phyloP scores from a whole-genome alignment of 108 stramenopile species.

The Nitzschia sp. region DNA sequence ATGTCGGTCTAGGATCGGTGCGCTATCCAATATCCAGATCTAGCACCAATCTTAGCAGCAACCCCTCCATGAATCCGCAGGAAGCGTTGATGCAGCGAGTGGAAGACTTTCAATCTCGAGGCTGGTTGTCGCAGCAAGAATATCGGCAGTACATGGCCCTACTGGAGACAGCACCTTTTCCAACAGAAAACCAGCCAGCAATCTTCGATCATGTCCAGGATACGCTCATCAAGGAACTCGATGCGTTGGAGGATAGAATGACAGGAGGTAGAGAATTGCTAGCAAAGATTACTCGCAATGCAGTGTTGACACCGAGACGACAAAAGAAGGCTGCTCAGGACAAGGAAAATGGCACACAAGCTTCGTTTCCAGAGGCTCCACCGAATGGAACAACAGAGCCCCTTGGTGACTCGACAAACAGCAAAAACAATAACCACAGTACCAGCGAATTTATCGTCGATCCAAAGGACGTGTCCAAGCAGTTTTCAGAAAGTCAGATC shows the following conservation, averaged over 20 bases:
- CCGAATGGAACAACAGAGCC: neutral
- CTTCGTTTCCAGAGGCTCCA: neutral
- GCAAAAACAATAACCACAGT: neutral
- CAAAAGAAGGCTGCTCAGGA: neutral
- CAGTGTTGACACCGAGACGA: conserved; percentile 1
- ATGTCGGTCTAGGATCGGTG: neutral
- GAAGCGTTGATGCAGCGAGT: conserved; percentile 23
- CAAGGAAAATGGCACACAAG: neutral
- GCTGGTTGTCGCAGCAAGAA: conserved; percentile 36
- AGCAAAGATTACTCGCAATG: neutral
- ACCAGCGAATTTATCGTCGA: neutral
- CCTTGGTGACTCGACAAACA: neutral
- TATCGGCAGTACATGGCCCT: conserved; percentile 28
- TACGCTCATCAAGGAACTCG: conserved; percentile 25
- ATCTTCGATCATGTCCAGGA: conserved; percentile 8
- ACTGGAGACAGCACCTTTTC: conserved; percentile 3
- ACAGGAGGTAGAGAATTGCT: neutral
- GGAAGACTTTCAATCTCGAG: conserved; percentile 14
- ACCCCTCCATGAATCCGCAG: neutral
- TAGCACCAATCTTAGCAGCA: neutral
- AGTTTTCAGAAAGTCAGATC: conserved; percentile 31
- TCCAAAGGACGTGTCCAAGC: neutral
- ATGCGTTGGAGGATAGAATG: conserved; percentile 28
- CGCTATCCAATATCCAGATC: conserved; percentile 3
- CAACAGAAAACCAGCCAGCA: neutral